Percentiles rank a stretch among this genome's conserved stretches.
phyloP scores from a whole-genome alignment of 2,329 filamentous ascomycete genomes.

The Alternaria conjuncta region DNA sequence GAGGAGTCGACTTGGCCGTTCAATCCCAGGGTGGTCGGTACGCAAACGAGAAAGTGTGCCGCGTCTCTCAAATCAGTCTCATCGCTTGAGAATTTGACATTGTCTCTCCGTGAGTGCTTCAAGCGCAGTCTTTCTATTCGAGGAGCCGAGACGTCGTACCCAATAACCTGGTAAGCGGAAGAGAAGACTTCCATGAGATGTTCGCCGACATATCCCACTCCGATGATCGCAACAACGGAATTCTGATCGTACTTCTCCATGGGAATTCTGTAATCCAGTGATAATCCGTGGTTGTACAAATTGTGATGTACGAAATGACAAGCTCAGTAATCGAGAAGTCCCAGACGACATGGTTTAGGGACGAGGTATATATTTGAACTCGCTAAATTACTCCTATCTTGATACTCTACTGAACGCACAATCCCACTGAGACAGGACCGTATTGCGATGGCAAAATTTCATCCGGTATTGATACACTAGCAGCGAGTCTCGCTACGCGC shows the following conservation, averaged over 20 bases:
- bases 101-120: background rate
- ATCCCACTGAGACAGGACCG: background rate
- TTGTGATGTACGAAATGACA: background rate
- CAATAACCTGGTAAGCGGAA: conserved; percentile 52
- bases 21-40: conserved; percentile 58
- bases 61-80: conserved; percentile 30
- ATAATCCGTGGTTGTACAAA: background rate
- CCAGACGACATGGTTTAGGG: background rate
- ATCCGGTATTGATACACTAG: background rate
- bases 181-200: conserved; percentile 58
- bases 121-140: conserved; percentile 1
- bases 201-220: conserved; percentile 61
- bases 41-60: conserved; percentile 62
- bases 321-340: background rate
- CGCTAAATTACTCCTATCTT: background rate
- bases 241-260: background rate
- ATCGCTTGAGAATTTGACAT: background rate
- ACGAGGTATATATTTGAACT: background rate
- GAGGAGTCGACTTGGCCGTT: conserved; percentile 58
- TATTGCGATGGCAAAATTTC: background rate
- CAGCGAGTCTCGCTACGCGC: background rate
- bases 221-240: conserved; percentile 53
- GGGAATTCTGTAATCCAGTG: background rate
- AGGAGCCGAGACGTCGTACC: conserved; percentile 29
- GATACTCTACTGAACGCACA: background rate